Conservation (phyloP, 2,329 filamentous ascomycete species). For the Pestalotiopsis sp. region DNA sequence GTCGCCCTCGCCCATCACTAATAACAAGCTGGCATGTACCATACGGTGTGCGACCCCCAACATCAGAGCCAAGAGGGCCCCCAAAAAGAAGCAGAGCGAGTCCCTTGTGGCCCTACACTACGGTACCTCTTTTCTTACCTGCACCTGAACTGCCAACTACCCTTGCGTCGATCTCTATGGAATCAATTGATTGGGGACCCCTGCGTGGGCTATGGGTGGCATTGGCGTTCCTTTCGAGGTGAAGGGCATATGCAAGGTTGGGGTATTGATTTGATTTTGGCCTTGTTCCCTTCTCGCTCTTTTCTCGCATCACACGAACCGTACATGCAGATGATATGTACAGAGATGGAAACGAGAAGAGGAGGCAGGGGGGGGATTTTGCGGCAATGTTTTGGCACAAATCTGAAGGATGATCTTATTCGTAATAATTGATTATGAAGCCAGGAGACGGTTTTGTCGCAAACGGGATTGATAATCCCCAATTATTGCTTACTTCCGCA, state of each 20-base stretch:
- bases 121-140: background rate
- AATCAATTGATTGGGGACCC: background rate
- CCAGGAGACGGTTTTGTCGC: background rate
- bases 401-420: too few species aligned
- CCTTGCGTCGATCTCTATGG: background rate
- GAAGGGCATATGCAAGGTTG: background rate
- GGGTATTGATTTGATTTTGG: background rate
- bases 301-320: background rate
- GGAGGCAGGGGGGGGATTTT: background rate
- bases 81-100: background rate
- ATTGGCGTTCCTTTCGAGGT: background rate
- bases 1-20: background rate
- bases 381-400: background rate
- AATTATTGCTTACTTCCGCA: background rate
- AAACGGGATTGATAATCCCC: background rate
- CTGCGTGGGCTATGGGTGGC: background rate
- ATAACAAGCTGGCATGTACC: background rate
- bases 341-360: background rate
- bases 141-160: background rate
- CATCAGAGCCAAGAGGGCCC: background rate
- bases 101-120: too few species aligned
- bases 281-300: background rate
- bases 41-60: background rate
- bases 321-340: background rate
- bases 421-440: background rate